Base-by-base conservation (phyloP, 768 basidiomycete species). In the Cystofilobasidium ferigula region DNA sequence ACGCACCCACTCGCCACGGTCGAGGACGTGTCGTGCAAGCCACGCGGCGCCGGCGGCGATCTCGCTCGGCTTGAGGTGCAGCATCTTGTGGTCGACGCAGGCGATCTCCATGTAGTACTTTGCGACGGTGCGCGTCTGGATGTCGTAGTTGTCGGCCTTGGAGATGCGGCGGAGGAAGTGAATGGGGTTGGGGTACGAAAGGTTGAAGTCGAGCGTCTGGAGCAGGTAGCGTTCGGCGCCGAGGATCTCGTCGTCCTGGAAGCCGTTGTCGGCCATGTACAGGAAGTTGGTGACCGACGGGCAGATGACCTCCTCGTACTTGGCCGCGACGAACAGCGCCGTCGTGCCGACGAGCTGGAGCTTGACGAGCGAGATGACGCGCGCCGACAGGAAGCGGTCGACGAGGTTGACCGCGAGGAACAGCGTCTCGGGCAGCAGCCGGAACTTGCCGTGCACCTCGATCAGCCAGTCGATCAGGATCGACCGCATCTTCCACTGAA, bases 401-500 rank as follows among this genome's bases (percentile, higher is more conserved):
- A 84, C 80, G 72, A 95, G 84, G 79, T 95, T 93, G 70, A 85
- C 80, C 72, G 85, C 84, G 65, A 94, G 83, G 79, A 93, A 94
- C 63, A 95, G 83, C 0, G 93, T 93, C 76, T 97, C 92, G 20
- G 88, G 88, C 13, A 88, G 80, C 35, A 95, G 81, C 63, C 84
- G 83, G 80, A 92, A 93, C 70, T 86, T 86, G 58, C 82, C 81
- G 74, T 95, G 93, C 20, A 93, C 86, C 76, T 92, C 88, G 69
- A 95, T 84, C 67, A 97, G 80, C 91, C 91, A 95, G 79, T 94
- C 92, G 69, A 88, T 84, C 22, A 97, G 83, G 58, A 92, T 83
- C 10, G 84, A 86, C 14, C 91, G 86, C 84, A 92, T 89, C 58
- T 84, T 83, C 90, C 90, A 94, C 18, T 84, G 85, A 34, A 95